phyloP scores from a whole-genome alignment of 176 grass and related monocot species.

The Bromus sterilis region DNA sequence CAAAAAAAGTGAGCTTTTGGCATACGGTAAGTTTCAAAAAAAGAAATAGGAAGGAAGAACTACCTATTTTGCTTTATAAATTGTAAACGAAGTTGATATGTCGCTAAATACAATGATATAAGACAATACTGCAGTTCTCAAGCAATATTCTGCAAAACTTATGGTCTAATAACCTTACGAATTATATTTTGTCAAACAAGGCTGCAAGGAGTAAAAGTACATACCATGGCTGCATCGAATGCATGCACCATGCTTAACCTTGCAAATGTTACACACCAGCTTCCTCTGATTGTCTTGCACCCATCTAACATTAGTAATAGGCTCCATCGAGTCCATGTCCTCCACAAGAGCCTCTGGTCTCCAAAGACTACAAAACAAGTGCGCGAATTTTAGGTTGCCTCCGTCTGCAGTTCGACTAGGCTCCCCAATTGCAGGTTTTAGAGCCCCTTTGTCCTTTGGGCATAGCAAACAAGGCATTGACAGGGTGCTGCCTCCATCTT shows the following conservation, averaged over 20 bases:
- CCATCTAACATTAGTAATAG: conserved; percentile 42
- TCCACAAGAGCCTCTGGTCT: conserved; percentile 71
- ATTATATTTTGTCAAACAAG: conserved; percentile 8
- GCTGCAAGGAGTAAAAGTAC: conserved; percentile 13
- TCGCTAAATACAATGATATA: neutral
- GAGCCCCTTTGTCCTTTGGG: conserved; percentile 64
- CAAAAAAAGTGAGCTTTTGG: neutral
- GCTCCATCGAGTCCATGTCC: conserved; percentile 66
- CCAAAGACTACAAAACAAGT: conserved; percentile 97
- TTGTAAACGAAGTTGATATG: neutral
- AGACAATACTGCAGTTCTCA: neutral
- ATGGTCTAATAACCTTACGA: neutral
- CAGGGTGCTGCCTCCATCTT: neutral
- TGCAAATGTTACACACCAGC: conserved; percentile 82
- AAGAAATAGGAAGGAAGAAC: neutral
- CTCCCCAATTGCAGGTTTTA: conserved; percentile 52
- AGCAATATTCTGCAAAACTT: conserved; percentile 9
- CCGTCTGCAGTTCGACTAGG: conserved; percentile 1
- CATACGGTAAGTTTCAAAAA: neutral
- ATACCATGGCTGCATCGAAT: conserved; percentile 98
- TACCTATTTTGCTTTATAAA: neutral
- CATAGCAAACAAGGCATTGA: conserved; percentile 68
- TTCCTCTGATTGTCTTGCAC: conserved; percentile 61
- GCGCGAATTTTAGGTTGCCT: conserved; percentile 31
- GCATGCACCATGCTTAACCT: conserved; percentile 92